These are phyloP conservation scores for Boletales sp. DNA, from an alignment of 768 basidiomycete genomes.

Conservation along the genomic window DNA sequence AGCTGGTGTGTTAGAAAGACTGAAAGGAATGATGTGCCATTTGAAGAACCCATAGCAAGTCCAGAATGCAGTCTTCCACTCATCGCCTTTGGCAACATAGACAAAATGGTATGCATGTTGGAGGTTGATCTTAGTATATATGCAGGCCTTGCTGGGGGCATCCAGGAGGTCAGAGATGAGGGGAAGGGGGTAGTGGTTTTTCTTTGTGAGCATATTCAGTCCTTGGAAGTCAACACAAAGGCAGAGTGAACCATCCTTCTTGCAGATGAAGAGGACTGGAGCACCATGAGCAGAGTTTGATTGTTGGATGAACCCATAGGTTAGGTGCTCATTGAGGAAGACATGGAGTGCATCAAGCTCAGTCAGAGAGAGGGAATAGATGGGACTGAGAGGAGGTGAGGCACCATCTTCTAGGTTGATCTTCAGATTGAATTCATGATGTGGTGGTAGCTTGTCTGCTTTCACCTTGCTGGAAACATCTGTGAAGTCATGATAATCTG, in stretches of 20 bases:
- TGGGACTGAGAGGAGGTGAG: not conserved
- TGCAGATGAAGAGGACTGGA: slow-evolving; percentile 11
- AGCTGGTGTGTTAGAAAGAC: slow-evolving; percentile 32
- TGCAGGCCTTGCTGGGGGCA: not conserved
- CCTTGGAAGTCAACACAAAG: no score
- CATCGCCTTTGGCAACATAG: not conserved
- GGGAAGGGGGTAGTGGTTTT: no score
- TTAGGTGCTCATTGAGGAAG: slow-evolving; percentile 36
- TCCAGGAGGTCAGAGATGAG: no score
- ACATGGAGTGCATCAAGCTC: slow-evolving; percentile 33
- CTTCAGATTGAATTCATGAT: not conserved
- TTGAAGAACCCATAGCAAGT: not conserved
- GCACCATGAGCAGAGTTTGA: not conserved
- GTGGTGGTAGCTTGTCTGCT: not conserved
- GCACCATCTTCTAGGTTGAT: not conserved
- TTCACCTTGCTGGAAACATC: slow-evolving; percentile 13
- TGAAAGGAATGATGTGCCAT: slow-evolving; percentile 3
- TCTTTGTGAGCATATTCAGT: no score
- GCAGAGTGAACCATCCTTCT: slow-evolving; percentile 9
- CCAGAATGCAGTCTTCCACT: not conserved
- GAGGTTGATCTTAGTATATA: not conserved
- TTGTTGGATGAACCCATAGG: not conserved
- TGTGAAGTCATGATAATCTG: slow-evolving; percentile 13
- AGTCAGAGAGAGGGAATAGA: not conserved
- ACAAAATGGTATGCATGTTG: not conserved